phyloP scores from a whole-genome alignment of 352 stramenopile species.

The Aphanomyces stellatus region DNA sequence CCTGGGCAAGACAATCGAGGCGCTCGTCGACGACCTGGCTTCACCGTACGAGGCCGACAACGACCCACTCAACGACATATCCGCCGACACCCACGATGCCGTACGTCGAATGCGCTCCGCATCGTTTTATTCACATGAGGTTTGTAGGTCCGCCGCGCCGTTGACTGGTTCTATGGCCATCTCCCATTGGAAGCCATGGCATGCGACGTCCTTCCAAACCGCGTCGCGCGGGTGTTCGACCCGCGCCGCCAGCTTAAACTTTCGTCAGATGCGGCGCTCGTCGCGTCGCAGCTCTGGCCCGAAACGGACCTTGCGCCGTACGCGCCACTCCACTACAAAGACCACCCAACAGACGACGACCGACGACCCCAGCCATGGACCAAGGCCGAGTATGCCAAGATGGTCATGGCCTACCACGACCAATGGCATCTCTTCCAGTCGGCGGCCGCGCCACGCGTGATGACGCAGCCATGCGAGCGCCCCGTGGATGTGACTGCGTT shows the following conservation, averaged over 20 bases:
- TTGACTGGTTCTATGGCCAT: constrained; percentile 51
- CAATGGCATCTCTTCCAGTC: too few species aligned
- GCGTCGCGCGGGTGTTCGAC: constrained; percentile 63
- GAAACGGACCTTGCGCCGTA: background rate
- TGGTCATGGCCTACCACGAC: too few species aligned
- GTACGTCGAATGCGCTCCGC: too few species aligned
- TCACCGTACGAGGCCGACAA: background rate
- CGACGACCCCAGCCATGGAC: too few species aligned
- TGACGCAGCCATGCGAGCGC: too few species aligned
- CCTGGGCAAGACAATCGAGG: background rate
- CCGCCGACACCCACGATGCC: too few species aligned
- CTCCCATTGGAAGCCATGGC: constrained; percentile 55
- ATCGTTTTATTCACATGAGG: background rate
- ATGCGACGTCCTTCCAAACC: constrained; percentile 54
- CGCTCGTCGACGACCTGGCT: background rate
- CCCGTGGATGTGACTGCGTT: too few species aligned
- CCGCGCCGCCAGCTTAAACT: constrained; percentile 52
- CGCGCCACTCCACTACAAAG: too few species aligned
- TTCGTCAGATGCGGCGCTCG: constrained; percentile 43
- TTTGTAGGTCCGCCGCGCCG: constrained; percentile 20
- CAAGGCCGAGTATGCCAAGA: too few species aligned
- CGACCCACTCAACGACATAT: too few species aligned
- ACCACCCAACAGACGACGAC: too few species aligned
- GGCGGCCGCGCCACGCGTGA: too few species aligned
- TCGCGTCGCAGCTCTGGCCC: background rate